Conservation (phyloP, 495 filamentous ascomycete genomes). For the Tuber aestivum region DNA sequence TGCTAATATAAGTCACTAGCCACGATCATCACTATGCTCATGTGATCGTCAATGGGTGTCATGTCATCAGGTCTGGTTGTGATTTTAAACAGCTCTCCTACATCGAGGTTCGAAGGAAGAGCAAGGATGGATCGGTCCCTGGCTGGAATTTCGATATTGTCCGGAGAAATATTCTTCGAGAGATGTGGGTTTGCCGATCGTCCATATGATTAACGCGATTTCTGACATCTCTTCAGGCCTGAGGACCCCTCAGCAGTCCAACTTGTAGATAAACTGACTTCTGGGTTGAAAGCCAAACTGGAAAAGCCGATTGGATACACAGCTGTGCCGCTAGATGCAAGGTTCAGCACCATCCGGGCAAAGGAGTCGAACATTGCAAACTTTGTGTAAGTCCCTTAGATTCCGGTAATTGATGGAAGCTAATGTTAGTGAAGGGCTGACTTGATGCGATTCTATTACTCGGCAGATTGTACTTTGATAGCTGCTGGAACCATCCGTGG, state of each 20-base stretch:
- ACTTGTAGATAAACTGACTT: slow-evolving; percentile 62
- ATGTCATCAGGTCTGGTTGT: slow-evolving; percentile 73
- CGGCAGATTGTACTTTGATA: slow-evolving; percentile 75
- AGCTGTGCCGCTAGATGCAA: slow-evolving; percentile 68
- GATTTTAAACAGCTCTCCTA: slow-evolving; percentile 91
- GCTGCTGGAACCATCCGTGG: slow-evolving; percentile 83
- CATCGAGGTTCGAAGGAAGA: slow-evolving; percentile 62
- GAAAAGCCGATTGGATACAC: slow-evolving; percentile 81
- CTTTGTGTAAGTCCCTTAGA: slow-evolving; percentile 52
- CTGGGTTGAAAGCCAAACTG: slow-evolving; percentile 63
- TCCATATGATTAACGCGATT: not conserved
- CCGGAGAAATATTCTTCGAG: slow-evolving; percentile 62
- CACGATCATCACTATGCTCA: slow-evolving; percentile 88
- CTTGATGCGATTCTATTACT: slow-evolving; percentile 76
- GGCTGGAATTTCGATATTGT: slow-evolving; percentile 73
- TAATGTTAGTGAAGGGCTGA: slow-evolving; percentile 52
- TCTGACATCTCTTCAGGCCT: slow-evolving; percentile 46
- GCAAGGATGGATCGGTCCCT: slow-evolving; percentile 44
- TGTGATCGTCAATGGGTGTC: slow-evolving; percentile 64
- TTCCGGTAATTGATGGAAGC: not conserved
- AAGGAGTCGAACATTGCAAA: slow-evolving; percentile 80
- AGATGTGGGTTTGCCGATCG: slow-evolving; percentile 30
- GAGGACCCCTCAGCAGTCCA: slow-evolving; percentile 53
- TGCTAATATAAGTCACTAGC: slow-evolving; percentile 26
- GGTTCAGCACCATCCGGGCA: slow-evolving; percentile 72